phyloP scores from a whole-genome alignment of 2,329 filamentous ascomycete species.

The Penicillium crustosum region DNA sequence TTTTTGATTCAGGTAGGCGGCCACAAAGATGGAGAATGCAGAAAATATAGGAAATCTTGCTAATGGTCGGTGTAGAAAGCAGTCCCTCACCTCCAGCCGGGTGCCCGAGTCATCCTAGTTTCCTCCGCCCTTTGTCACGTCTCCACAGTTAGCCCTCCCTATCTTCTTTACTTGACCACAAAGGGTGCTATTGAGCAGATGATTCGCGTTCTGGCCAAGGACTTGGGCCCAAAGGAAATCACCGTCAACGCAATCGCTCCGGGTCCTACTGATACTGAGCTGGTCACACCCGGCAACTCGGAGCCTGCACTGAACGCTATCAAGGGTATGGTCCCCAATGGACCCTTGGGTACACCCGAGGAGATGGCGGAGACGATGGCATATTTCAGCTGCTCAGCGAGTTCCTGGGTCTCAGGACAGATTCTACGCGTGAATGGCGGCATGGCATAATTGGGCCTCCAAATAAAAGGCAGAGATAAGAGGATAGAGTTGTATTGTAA shows the following conservation, averaged over 20 bases:
- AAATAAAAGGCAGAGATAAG: no score
- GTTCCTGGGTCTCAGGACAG: background rate
- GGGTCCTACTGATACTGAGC: background rate
- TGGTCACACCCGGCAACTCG: background rate
- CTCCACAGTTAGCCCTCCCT: background rate
- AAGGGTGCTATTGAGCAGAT: background rate
- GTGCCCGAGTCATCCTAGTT: background rate
- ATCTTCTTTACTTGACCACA: background rate
- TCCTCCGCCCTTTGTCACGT: background rate
- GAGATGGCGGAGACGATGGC: background rate
- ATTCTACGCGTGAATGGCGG: background rate
- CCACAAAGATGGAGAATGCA: no score
- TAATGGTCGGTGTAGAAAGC: background rate
- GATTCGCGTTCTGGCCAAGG: background rate
- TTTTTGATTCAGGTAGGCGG: background rate
- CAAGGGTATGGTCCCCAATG: background rate
- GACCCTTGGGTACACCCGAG: background rate
- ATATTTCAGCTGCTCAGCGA: background rate
- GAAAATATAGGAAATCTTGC: background rate
- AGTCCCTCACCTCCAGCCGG: background rate
- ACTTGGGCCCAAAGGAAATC: background rate
- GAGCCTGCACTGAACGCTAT: background rate
- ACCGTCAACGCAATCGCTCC: background rate
- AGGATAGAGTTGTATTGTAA: no score
- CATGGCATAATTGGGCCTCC: background rate